A percentile compares a stretch with the other conserved stretches of the same genome.
Evolutionary conservation across 495 filamentous ascomycete genomes (phyloP).

Genomic region (Friedmanniomyces endolithicus): DNA sequence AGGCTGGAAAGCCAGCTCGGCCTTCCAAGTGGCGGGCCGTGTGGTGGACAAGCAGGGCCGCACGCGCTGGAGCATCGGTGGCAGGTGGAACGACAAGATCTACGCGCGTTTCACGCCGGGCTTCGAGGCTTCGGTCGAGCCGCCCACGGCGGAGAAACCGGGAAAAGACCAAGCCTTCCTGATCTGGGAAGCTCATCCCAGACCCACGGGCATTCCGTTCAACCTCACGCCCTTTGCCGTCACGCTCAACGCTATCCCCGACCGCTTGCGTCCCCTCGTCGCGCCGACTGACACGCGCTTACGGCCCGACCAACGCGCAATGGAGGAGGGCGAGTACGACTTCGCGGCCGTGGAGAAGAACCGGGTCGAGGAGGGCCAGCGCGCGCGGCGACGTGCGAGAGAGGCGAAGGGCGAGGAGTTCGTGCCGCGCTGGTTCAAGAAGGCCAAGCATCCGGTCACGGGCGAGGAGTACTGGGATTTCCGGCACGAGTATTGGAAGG

Average conservation of each 20-base stretch:
- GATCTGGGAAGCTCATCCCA: constrained; percentile 56
- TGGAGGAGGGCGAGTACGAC: constrained; percentile 96
- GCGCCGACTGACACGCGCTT: constrained; percentile 87
- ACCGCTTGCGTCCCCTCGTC: constrained; percentile 55
- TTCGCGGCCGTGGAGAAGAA: constrained; percentile 89
- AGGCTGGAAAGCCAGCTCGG: constrained; percentile 85
- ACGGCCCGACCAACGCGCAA: constrained; percentile 90
- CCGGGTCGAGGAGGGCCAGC: constrained; percentile 85
- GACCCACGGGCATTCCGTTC: constrained; percentile 80
- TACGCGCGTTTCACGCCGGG: constrained; percentile 89
- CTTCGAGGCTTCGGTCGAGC: constrained; percentile 62
- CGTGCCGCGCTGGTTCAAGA: constrained; percentile 68
- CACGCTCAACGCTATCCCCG: constrained; percentile 79
- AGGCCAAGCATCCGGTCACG: constrained; percentile 52
- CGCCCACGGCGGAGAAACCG: constrained; percentile 34
- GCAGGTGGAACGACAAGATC: constrained; percentile 94
- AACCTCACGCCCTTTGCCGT: constrained; percentile 94
- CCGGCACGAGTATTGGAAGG: constrained; percentile 76
- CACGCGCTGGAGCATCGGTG: constrained; percentile 77
- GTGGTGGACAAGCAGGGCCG: constrained; percentile 61
- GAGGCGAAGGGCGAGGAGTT: constrained; percentile 72
- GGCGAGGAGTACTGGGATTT: constrained; percentile 87
- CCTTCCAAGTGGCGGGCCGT: constrained; percentile 76
- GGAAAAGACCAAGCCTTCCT: constrained; percentile 63
- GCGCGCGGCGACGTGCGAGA: constrained; percentile 57